Base-by-base conservation (phyloP, 1,284 basidiomycete species). In the Moesziomyces sp. region DNA sequence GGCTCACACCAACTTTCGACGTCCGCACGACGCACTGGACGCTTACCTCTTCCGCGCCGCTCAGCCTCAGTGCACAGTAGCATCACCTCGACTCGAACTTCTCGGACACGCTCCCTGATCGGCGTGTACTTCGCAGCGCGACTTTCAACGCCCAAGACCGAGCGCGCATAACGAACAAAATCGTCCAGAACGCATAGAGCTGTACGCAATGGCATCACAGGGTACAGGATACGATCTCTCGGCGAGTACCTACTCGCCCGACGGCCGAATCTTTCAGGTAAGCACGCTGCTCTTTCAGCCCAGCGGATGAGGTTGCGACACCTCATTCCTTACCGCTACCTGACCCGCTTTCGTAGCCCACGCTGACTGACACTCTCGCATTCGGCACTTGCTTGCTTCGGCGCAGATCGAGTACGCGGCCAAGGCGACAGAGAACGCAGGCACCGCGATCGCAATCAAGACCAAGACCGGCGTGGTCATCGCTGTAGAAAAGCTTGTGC, bases 221-320 rank as follows among this genome's bases (percentile, higher is more conserved):
- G 94, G 95, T 69, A 97, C 95, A 78, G 96, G 96, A 60, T 98
- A 98, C 87, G 96, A 99, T 88, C 91, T 98, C 66, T 97, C 94
- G 61, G 93, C 96, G 48, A 96, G 93, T 82, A 99, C 96, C 51
- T 99, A 99, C 88, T 97, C 94, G 43, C 96, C 96, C 63, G 96
- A 99, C 86, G 96, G 96, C 26, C 90, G 97, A 76, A 94, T 99
- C 84, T 99, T 99, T 85, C 96, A 99, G 70, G 77, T 78, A 50
- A 59, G 76, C 49, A 21, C 14, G 5, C 23, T 42, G 35, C 11
- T 26, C 6, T 14, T 5, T n/a, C 6, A 21, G 7, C 21, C 16
- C 8, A n/a, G 24, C 24, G 16, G 9, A 23, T 33, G n/a, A 24
- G 10, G 10, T 3, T 23, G n/a, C 50, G 13, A 28, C 10, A 26